Percentiles rank a stretch among this genome's conserved stretches.
phyloP scores from a whole-genome alignment of 2,329 filamentous ascomycete genomes.

The Beauveria varroae region DNA sequence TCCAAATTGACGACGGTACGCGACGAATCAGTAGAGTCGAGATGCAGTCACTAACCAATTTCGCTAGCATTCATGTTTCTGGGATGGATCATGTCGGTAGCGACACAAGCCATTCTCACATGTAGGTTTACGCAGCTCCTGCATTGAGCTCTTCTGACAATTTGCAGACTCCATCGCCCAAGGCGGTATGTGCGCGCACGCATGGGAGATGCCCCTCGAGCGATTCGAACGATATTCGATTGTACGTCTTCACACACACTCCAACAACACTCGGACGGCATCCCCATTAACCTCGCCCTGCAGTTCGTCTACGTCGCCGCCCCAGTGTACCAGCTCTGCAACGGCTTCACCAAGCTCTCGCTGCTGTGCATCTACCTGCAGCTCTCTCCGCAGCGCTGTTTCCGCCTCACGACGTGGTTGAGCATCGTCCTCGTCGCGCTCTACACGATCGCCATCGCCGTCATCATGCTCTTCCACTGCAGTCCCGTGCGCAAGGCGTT shows the following conservation, averaged over 20 bases:
- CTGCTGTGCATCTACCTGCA: conserved; percentile 30
- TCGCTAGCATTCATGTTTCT: conserved; percentile 19
- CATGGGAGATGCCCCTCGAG: conserved; percentile 18
- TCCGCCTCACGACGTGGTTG: conserved; percentile 22
- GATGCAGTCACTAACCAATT: conserved; percentile 9
- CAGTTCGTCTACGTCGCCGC: conserved; percentile 19
- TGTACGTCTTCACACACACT: conserved; percentile 9
- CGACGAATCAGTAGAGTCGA: not conserved
- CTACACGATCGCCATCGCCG: conserved; percentile 22
- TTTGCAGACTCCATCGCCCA: conserved; percentile 13
- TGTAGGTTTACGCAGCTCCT: conserved; percentile 5
- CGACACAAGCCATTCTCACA: conserved; percentile 15
- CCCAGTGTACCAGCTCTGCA: conserved; percentile 26
- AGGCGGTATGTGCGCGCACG: conserved; percentile 16
- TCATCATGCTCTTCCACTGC: conserved; percentile 19
- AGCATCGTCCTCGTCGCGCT: conserved; percentile 23
- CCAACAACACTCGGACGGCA: no score
- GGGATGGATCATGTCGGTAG: conserved; percentile 17
- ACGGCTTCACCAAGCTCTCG: conserved; percentile 29
- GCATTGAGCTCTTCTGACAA: no score
- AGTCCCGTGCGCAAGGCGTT: conserved; percentile 18
- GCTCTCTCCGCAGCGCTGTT: conserved; percentile 27
- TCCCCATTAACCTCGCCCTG: not conserved
- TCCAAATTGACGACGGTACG: conserved; percentile 20
- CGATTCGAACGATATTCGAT: conserved; percentile 16